A percentile compares a stretch with the other conserved stretches of the same genome.
Conservation (phyloP, 2,329 filamentous ascomycete species). For the Aotearoamyces nothofagi region DNA sequence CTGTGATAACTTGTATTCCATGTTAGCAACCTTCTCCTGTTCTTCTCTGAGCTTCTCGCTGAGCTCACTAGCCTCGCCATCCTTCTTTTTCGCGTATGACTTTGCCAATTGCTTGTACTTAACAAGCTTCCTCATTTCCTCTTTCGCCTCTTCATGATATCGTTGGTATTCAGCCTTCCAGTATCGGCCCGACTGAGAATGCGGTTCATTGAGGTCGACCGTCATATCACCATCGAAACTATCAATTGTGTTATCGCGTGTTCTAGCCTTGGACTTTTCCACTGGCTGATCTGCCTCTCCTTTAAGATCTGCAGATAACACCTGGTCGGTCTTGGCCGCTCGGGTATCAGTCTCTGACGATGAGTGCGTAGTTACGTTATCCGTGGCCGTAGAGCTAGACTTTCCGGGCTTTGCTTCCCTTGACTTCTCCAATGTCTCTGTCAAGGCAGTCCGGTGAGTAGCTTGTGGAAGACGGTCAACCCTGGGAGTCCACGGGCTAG, state of each 20-base stretch:
- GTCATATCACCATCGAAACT: conserved; percentile 44
- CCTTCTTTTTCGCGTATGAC: conserved; percentile 65
- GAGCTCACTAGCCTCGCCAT: conserved; percentile 52
- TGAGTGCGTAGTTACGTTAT: too few relatives aligned
- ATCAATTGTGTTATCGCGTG: conserved; percentile 20
- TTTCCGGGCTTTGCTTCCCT: too few relatives aligned
- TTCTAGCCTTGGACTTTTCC: conserved; percentile 4
- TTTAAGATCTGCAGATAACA: too few relatives aligned
- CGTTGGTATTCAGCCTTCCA: conserved; percentile 68
- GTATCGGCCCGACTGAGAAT: conserved; percentile 60
- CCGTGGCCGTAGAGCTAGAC: too few relatives aligned
- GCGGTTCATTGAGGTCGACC: conserved; percentile 56
- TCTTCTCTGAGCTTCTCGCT: conserved; percentile 52
- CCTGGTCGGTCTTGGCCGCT: too few relatives aligned
- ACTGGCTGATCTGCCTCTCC: not conserved
- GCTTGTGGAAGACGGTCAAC: conserved; percentile 8
- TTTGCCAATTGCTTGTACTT: conserved; percentile 70
- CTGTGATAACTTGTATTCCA: conserved; percentile 47
- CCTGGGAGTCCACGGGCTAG: conserved; percentile 13
- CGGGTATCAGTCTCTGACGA: too few relatives aligned
- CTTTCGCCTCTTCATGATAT: conserved; percentile 57
- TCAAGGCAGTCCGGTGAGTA: conserved; percentile 27
- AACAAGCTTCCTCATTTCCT: conserved; percentile 63
- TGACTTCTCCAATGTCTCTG: conserved; percentile 31
- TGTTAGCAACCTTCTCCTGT: conserved; percentile 44